Evolutionary conservation across 2,329 filamentous ascomycete genomes (phyloP).

Genomic region (Lachnellula suecica): DNA sequence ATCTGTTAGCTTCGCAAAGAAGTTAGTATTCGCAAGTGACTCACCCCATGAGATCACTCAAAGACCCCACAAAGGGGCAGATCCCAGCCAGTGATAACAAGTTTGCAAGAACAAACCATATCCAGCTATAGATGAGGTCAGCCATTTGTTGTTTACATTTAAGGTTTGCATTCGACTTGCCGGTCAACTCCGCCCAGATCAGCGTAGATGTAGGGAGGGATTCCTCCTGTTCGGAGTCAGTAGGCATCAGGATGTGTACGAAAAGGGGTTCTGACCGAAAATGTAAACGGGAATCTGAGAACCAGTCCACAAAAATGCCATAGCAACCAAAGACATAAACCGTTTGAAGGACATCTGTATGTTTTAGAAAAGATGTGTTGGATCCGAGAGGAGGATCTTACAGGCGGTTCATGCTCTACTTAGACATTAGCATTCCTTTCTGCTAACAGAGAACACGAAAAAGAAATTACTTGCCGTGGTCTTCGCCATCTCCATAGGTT

Average conservation of each 20-base stretch:
- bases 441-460: not conserved
- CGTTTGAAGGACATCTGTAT: slow-evolving; percentile 51
- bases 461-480: slow-evolving; percentile 33
- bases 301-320: slow-evolving; percentile 63
- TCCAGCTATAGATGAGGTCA: slow-evolving; percentile 25
- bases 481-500: slow-evolving; percentile 45
- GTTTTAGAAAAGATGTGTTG: not conserved
- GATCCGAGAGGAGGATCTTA: not conserved
- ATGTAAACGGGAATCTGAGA: slow-evolving; percentile 58
- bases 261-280: slow-evolving; percentile 36
- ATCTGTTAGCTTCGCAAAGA: not conserved
- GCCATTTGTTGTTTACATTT: too few relatives aligned
- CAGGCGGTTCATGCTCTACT: slow-evolving; percentile 39
- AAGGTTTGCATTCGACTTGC: too few relatives aligned
- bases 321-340: slow-evolving; percentile 54
- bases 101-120: slow-evolving; percentile 43
- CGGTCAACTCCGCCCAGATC: slow-evolving; percentile 54
- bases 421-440: not conserved
- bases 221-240: slow-evolving; percentile 34
- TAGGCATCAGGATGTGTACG: not conserved
- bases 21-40: not conserved
- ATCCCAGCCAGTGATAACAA: slow-evolving; percentile 55
- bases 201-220: slow-evolving; percentile 54
- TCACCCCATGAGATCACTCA: slow-evolving; percentile 60
- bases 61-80: slow-evolving; percentile 63